Evolutionary conservation across 805 yeast species (phyloP).

Genomic region (Kazachstania africana): DNA sequence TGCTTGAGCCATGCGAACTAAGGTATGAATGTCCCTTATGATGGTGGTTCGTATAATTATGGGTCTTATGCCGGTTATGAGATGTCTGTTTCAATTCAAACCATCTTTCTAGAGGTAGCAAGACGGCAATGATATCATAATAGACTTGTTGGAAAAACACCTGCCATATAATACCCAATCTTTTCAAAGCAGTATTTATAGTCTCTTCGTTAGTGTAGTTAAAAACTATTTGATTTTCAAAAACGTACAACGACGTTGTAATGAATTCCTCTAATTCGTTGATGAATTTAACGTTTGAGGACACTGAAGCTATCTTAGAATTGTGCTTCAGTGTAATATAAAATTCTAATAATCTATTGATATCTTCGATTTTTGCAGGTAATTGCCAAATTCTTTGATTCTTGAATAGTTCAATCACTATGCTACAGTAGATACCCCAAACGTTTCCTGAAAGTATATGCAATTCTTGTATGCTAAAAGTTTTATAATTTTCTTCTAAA

Average conservation of each 20-base stretch:
- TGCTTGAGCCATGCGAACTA: constrained; percentile 14
- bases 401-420: constrained; percentile 20
- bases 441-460: constrained; percentile 21
- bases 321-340: constrained; percentile 19
- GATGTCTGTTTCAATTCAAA: constrained; percentile 12
- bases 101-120: constrained; percentile 39
- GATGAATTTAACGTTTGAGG: constrained; percentile 14
- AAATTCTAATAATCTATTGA: constrained; percentile 17
- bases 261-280: constrained; percentile 22
- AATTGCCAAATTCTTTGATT: constrained; percentile 23
- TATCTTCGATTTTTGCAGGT: constrained; percentile 23
- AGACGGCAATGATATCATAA: constrained; percentile 48
- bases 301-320: constrained; percentile 17
- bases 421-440: constrained; percentile 24
- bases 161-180: constrained; percentile 41
- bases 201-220: constrained; percentile 23
- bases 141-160: constrained; percentile 42
- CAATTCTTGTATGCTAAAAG: constrained; percentile 20
- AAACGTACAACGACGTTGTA: constrained; percentile 28
- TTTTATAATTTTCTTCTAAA: constrained; percentile 21
- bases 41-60: too few species aligned
- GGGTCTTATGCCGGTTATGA: too few species aligned
- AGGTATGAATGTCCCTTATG: too few species aligned
- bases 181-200: constrained; percentile 26
- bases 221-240: constrained; percentile 28